A percentile compares a stretch with the other conserved stretches of the same genome.
Conservation (phyloP, 257 asterid genomes). For the Ballota nigra region DNA sequence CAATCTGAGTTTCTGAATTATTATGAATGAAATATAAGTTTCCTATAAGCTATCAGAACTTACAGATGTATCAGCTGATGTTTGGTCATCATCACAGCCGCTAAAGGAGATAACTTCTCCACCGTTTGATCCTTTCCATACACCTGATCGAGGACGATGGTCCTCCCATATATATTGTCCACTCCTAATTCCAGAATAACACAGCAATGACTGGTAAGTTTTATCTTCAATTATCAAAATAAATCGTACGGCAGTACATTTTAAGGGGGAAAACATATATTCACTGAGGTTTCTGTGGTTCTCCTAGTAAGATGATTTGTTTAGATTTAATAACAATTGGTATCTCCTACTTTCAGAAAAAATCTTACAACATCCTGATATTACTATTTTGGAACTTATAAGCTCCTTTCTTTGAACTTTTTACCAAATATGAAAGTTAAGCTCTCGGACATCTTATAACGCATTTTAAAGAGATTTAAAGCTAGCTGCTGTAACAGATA, state of each 20-base stretch:
- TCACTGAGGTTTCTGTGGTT: background rate
- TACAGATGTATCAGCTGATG: constrained; percentile 96
- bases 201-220: background rate
- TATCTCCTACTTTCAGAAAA: background rate
- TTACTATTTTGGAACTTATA: background rate
- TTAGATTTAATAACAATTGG: background rate
- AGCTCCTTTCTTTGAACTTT: background rate
- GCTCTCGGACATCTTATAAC: background rate
- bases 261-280: background rate
- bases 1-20: background rate
- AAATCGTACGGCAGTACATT: background rate
- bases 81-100: constrained; percentile 93
- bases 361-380: background rate
- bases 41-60: constrained; percentile 27
- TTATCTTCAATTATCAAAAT: background rate
- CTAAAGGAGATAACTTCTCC: constrained; percentile 94
- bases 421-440: background rate
- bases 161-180: constrained; percentile 95
- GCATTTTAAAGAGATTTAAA: background rate
- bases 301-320: background rate
- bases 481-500: too few species aligned
- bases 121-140: constrained; percentile 86
- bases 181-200: constrained; percentile 43
- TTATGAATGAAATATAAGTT: background rate
- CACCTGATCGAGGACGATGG: constrained; percentile 92